Evolutionary conservation across 2,329 filamentous ascomycete genomes (phyloP).

Genomic region (Capronia epimyces): DNA sequence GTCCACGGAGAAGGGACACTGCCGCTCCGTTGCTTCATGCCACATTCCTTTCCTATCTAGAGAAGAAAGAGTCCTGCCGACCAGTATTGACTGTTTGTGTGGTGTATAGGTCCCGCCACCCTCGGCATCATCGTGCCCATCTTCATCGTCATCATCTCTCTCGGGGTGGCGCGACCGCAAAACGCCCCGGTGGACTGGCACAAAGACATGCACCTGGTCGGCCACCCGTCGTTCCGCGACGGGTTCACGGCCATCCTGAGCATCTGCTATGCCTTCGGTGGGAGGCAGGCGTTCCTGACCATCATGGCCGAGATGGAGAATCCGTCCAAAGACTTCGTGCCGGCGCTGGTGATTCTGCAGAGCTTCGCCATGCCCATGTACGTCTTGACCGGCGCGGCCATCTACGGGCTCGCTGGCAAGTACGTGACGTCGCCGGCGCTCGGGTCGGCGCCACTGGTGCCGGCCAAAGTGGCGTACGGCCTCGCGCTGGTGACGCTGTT

Average conservation of each 20-base stretch:
- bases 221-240: slow-evolving; percentile 34
- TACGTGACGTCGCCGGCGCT: slow-evolving; percentile 35
- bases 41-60: too few species aligned
- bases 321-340: slow-evolving; percentile 33
- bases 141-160: slow-evolving; percentile 54
- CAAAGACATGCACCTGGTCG: slow-evolving; percentile 5
- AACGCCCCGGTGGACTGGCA: neutral
- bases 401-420: slow-evolving; percentile 35
- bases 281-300: slow-evolving; percentile 39
- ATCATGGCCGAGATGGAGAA: slow-evolving; percentile 36
- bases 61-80: too few species aligned
- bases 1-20: too few species aligned
- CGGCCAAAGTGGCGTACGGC: slow-evolving; percentile 35
- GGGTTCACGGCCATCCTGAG: slow-evolving; percentile 36
- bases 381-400: slow-evolving; percentile 31
- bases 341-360: slow-evolving; percentile 39
- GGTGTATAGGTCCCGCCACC: slow-evolving; percentile 40
- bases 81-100: too few species aligned
- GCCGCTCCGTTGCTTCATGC: too few species aligned
- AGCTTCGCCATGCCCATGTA: slow-evolving; percentile 35
- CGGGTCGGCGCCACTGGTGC: slow-evolving; percentile 29
- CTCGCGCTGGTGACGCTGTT: slow-evolving; percentile 36
- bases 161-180: slow-evolving; percentile 45
- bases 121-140: slow-evolving; percentile 52
- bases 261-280: slow-evolving; percentile 41